phyloP scores from a whole-genome alignment of 73 alveolate genomes.

The Stentor roeselii region DNA sequence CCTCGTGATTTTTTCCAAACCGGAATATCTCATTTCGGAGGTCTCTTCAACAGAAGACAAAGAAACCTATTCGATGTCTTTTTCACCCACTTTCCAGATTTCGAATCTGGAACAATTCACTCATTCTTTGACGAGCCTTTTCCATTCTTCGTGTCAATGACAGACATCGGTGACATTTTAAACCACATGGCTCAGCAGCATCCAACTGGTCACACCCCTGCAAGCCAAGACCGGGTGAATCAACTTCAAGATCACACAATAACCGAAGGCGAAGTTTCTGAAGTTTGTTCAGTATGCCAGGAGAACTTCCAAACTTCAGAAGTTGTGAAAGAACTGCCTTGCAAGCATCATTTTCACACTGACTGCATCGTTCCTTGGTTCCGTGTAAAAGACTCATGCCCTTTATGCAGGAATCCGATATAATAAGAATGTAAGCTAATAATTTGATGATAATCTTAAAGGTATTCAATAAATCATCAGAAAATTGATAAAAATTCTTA shows the following conservation, averaged over 20 bases:
- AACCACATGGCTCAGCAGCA: constrained; percentile 10
- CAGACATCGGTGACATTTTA: not conserved
- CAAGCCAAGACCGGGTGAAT: not conserved
- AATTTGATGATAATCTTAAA: no score
- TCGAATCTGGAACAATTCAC: not conserved
- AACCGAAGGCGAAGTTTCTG: constrained; percentile 60
- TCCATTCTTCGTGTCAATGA: not conserved
- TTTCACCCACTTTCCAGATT: not conserved
- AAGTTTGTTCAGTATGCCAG: constrained; percentile 59
- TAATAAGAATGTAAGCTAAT: no score
- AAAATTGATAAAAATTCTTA: no score
- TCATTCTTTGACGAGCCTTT: not conserved
- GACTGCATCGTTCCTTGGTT: constrained; percentile 72
- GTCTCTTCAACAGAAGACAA: not conserved
- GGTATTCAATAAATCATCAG: no score
- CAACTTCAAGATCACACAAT: constrained; percentile 48
- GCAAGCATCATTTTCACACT: constrained; percentile 61
- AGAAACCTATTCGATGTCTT: not conserved
- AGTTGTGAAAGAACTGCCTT: constrained; percentile 39
- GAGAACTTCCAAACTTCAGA: constrained; percentile 40
- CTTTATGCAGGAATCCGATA: constrained; percentile 27
- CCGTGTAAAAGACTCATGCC: constrained; percentile 79
- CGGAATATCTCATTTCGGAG: not conserved
- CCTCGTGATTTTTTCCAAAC: not conserved
- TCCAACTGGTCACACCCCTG: constrained; percentile 4